phyloP scores from a whole-genome alignment of 2,329 filamentous ascomycete genomes.

The Aspergillus aculeatinus region DNA sequence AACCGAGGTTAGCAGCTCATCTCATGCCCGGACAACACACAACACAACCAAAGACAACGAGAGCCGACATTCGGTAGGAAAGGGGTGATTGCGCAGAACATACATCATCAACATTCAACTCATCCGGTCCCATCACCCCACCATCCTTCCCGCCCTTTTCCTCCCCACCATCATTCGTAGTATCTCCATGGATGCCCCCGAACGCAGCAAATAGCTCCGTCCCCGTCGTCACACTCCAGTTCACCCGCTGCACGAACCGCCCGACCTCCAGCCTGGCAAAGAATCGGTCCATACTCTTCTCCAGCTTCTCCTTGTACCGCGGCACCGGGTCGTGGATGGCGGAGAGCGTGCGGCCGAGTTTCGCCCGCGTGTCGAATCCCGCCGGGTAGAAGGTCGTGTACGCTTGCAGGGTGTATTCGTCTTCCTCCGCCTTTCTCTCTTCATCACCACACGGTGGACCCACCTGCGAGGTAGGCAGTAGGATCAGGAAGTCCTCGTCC shows the following conservation, averaged over 20 bases:
- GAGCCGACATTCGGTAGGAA: neutral
- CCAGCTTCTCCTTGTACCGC: slow-evolving; percentile 56
- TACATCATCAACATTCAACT: slow-evolving; percentile 48
- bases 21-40: too few relatives aligned
- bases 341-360: slow-evolving; percentile 53
- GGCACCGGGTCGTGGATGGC: slow-evolving; percentile 62
- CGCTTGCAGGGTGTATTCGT: slow-evolving; percentile 56
- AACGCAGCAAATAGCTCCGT: slow-evolving; percentile 43
- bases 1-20: neutral
- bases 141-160: slow-evolving; percentile 14
- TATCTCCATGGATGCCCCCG: slow-evolving; percentile 34
- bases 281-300: slow-evolving; percentile 62
- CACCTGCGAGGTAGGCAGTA: slow-evolving; percentile 45
- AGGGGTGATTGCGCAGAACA: neutral
- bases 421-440: slow-evolving; percentile 20
- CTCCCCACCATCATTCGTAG: slow-evolving; percentile 4
- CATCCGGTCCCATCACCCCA: slow-evolving; percentile 29
- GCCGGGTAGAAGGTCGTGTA: slow-evolving; percentile 58
- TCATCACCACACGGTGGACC: slow-evolving; percentile 11
- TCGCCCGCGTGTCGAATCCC: slow-evolving; percentile 58
- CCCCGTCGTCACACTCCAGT: slow-evolving; percentile 48
- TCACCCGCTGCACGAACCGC: slow-evolving; percentile 55
- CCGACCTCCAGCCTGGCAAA: slow-evolving; percentile 56
- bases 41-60: neutral
- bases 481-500: slow-evolving; percentile 61